Percentiles rank a stretch among this genome's conserved stretches.
Conservation (phyloP, 2,329 filamentous ascomycete species). For the Penicillium frequentans region DNA sequence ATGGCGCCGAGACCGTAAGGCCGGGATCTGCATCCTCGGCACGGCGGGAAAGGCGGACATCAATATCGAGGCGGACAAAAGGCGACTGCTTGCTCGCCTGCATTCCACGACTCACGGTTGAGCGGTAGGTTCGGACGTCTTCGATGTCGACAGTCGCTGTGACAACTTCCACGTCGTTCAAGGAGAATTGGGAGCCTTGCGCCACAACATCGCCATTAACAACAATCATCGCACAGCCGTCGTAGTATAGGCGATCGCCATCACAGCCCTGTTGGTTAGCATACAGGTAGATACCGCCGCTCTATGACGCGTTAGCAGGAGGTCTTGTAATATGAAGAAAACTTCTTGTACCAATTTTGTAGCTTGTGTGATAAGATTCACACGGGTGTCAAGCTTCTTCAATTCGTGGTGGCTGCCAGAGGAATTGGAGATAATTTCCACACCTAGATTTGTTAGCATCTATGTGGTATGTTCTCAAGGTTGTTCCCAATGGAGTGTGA, state of each 20-base stretch:
- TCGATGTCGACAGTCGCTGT: conserved; percentile 69
- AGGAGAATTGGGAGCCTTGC: conserved; percentile 65
- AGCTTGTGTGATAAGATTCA: conserved; percentile 66
- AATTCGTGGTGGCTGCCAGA: conserved; percentile 68
- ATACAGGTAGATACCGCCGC: conserved; percentile 56
- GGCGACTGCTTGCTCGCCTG: conserved; percentile 34
- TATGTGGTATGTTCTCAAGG: too few species aligned
- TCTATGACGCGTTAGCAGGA: conserved; percentile 26
- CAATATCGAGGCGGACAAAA: conserved; percentile 39
- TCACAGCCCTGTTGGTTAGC: conserved; percentile 62
- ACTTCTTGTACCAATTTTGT: conserved; percentile 45
- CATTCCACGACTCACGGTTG: conserved; percentile 30
- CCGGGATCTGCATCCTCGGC: conserved; percentile 46
- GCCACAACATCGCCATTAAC: conserved; percentile 63
- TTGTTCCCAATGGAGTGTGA: not conserved
- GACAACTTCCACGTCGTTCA: conserved; percentile 66
- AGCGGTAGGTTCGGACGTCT: conserved; percentile 48
- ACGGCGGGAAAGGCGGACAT: conserved; percentile 34
- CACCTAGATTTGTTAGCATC: conserved; percentile 50
- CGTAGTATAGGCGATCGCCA: conserved; percentile 63
- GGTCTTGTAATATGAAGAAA: too few species aligned
- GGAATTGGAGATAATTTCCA: conserved; percentile 71
- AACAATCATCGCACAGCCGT: conserved; percentile 64
- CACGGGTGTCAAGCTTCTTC: conserved; percentile 63
- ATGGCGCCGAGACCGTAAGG: conserved; percentile 46